A percentile compares a stretch with the other conserved stretches of the same genome.
phyloP scores from a whole-genome alignment of 2,329 filamentous ascomycete genomes.

The Allantophomopsis lycopodina region DNA sequence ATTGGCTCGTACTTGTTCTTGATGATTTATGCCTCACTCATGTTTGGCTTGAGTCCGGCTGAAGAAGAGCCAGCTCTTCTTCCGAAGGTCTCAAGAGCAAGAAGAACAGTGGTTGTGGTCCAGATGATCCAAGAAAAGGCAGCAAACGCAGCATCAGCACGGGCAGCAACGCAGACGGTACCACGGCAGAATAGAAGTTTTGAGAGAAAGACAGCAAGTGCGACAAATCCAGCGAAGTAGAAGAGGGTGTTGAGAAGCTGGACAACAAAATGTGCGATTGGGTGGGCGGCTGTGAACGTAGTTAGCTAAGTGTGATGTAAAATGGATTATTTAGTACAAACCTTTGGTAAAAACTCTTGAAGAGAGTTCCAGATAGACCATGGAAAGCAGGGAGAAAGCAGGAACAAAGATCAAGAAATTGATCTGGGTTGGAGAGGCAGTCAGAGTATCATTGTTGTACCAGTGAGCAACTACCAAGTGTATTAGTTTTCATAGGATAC shows the following conservation, averaged over 20 bases:
- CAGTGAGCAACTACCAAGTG: slow-evolving; percentile 37
- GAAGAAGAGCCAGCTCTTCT: slow-evolving; percentile 10
- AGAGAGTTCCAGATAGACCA: slow-evolving; percentile 36
- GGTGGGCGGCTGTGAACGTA: slow-evolving; percentile 25
- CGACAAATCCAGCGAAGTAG: slow-evolving; percentile 46
- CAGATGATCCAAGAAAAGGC: slow-evolving; percentile 39
- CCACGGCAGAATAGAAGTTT: slow-evolving; percentile 42
- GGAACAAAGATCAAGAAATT: slow-evolving; percentile 43
- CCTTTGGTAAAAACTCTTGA: slow-evolving; percentile 29
- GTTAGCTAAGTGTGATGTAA: neutral
- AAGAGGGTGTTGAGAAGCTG: slow-evolving; percentile 38
- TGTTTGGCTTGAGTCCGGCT: too few relatives aligned
- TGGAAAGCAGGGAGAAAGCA: slow-evolving; percentile 37
- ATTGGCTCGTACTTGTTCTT: too few relatives aligned
- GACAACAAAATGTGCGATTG: slow-evolving; percentile 31
- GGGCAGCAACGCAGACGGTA: slow-evolving; percentile 38
- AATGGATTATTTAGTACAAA: slow-evolving; percentile 13
- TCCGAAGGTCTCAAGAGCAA: slow-evolving; percentile 30
- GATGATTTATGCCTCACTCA: too few relatives aligned
- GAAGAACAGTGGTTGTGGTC: slow-evolving; percentile 31
- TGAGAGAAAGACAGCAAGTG: slow-evolving; percentile 40
- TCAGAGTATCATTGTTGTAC: slow-evolving; percentile 41
- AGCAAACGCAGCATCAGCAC: slow-evolving; percentile 38
- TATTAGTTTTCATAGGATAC: neutral
- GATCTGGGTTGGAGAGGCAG: slow-evolving; percentile 38